phyloP scores from a whole-genome alignment of 2,329 filamentous ascomycete species.

The Dryadomyces quercus-mongolicae region DNA sequence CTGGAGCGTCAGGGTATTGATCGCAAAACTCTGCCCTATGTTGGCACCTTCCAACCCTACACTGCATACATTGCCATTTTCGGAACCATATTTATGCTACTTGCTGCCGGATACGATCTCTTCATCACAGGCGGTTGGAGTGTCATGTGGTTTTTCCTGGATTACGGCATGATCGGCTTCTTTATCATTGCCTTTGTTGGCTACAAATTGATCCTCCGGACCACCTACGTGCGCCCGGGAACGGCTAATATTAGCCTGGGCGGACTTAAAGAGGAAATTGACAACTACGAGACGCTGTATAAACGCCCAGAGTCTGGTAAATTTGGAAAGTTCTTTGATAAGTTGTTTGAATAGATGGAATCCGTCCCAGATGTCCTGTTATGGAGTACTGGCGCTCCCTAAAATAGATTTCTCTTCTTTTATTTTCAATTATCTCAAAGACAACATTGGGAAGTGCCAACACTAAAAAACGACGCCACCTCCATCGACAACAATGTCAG shows the following conservation, averaged over 20 bases:
- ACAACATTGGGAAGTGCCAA: too few relatives aligned
- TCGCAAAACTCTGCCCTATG: conserved; percentile 41
- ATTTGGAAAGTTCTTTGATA: conserved; percentile 3
- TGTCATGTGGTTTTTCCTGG: conserved; percentile 9
- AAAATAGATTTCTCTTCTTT: conserved; percentile 20
- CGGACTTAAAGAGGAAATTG: conserved; percentile 14
- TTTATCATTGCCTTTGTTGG: conserved; percentile 2
- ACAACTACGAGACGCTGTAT: conserved; percentile 25
- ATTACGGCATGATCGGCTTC: conserved; percentile 11
- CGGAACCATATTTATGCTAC: conserved; percentile 8
- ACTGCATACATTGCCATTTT: conserved; percentile 12
- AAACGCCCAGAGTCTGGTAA: conserved; percentile 1
- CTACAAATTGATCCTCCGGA: conserved; percentile 7
- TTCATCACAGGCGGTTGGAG: conserved; percentile 8
- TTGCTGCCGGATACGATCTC: conserved; percentile 7
- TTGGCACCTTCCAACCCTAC: conserved; percentile 25
- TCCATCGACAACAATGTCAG: too few relatives aligned
- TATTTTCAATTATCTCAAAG: too few relatives aligned
- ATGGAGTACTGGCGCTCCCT: too few relatives aligned
- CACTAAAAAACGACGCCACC: too few relatives aligned
- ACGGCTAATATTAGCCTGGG: conserved; percentile 13
- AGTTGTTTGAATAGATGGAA: conserved; percentile 2
- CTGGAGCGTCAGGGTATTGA: conserved; percentile 40
- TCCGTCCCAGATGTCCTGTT: too few relatives aligned
- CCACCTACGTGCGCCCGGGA: conserved; percentile 7